A percentile compares a stretch with the other conserved stretches of the same genome.
Evolutionary conservation across 225 moss, liverwort and hornwort species (phyloP).

Genomic region (Pleurozium schreberi): DNA sequence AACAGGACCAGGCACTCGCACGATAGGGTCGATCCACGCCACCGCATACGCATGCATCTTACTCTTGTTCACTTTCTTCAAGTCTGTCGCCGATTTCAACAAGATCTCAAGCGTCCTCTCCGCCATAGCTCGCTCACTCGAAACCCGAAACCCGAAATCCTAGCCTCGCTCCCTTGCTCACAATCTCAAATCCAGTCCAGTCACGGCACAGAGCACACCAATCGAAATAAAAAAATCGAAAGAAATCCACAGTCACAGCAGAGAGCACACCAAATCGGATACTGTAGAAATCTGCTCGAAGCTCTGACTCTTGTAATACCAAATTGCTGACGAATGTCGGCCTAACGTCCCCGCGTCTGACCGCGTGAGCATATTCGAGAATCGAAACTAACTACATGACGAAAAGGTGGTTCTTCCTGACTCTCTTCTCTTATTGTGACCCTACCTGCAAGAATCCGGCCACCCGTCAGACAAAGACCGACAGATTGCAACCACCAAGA

Average conservation of each 20-base stretch:
- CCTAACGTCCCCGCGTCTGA: background rate
- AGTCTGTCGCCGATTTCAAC: conserved; percentile 16
- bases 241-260: background rate
- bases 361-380: background rate
- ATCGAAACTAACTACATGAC: background rate
- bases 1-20: conserved; percentile 26
- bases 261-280: background rate
- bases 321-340: background rate
- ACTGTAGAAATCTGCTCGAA: background rate
- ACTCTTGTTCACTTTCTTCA: conserved; percentile 44
- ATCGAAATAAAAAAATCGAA: background rate
- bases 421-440: background rate
- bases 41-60: conserved; percentile 39
- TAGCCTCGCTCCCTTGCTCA: background rate
- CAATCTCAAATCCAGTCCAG: background rate
- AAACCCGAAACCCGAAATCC: background rate
- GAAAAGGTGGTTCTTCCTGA: background rate
- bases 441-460: background rate
- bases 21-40: conserved; percentile 39
- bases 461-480: background rate
- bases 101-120: conserved; percentile 30
- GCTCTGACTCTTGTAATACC: background rate
- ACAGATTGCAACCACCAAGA: background rate
- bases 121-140: background rate
- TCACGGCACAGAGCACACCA: background rate